Evolutionary conservation across 306 rosid species (phyloP).

Genomic region (Acacia crassicarpa): DNA sequence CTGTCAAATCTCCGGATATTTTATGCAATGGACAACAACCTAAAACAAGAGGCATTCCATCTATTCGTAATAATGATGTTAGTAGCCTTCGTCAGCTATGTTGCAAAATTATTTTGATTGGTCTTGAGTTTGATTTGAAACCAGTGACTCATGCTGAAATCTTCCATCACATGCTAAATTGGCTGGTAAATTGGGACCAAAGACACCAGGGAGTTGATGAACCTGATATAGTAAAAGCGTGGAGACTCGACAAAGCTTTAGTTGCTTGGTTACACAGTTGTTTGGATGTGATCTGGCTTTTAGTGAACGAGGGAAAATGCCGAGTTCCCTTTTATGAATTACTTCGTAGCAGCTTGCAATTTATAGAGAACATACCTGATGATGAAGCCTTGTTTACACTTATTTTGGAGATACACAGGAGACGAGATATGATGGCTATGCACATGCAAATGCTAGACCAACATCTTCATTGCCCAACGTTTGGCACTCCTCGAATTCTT

Average conservation of each 20-base stretch:
- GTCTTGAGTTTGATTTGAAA: constrained; percentile 73
- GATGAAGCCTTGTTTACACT: constrained; percentile 93
- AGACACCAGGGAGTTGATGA: constrained; percentile 75
- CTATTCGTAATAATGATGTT: constrained; percentile 71
- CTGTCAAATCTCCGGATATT: constrained; percentile 78
- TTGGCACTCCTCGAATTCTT: constrained; percentile 84
- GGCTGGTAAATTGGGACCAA: constrained; percentile 98
- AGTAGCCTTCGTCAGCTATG: constrained; percentile 97
- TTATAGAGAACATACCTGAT: constrained; percentile 90
- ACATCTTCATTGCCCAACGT: constrained; percentile 97
- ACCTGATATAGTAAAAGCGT: constrained; percentile 55
- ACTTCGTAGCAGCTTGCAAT: constrained; percentile 89
- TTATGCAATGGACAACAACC: constrained; percentile 58
- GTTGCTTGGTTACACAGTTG: constrained; percentile 97
- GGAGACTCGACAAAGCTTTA: constrained; percentile 84
- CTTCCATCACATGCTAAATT: constrained; percentile 84
- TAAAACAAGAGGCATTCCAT: constrained; percentile 52
- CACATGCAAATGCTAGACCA: constrained; percentile 99
- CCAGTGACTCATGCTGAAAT: constrained; percentile 83
- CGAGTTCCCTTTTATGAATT: constrained; percentile 96
- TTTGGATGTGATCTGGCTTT: constrained; percentile 96
- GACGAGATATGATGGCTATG: constrained; percentile 99
- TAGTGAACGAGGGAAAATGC: constrained; percentile 90
- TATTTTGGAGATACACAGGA: constrained; percentile 92
- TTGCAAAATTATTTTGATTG: constrained; percentile 91